Evolutionary conservation across 495 filamentous ascomycete species (phyloP), one percentile per base, ranked within the genome.

Genomic region (Penicilliopsis zonata): DNA sequence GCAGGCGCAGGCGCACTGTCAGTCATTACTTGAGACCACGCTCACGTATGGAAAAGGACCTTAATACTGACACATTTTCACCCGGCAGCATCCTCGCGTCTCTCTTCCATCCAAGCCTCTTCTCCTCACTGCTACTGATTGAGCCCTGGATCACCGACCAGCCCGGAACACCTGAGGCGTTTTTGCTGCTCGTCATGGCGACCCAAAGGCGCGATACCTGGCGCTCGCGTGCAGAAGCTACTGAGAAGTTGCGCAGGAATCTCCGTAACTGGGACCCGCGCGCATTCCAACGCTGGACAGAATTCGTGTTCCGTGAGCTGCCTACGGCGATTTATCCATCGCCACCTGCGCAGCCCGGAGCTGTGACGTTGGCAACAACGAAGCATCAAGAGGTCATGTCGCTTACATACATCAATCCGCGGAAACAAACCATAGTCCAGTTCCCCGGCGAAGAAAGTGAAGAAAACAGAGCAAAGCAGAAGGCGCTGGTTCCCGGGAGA

Each of bases 51-150:
- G n/a, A n/a, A n/a, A n/a, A n/a, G n/a, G n/a, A n/a, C n/a, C n/a
- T n/a, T n/a, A n/a, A n/a, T n/a, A n/a, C n/a, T n/a, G n/a, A n/a
- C n/a, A n/a, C n/a, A n/a, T n/a, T n/a, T n/a, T n/a, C n/a, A n/a
- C n/a, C n/a, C n/a, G n/a, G n/a, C n/a, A n/a, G n/a, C n/a, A 53
- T 53, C 38, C n/a, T 5, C 13, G 8, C 22, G 15, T 50, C 78
- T 3, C 52, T 80, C 7, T 51, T 75, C 21, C 74, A 83, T 53
- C 79, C 80, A 8, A 68, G 78, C 3, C 69, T 86, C 2, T 62
- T 85, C 36, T 57, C 63, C 26, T 69, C 67, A 4, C 41, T 83
- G 6, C 56, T 80, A 30, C 60, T 80, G 8, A 49, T 84, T 3
- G 80, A 85, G 30, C 14, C 27, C 12, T 23, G 5, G 7, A 30